Conservation (phyloP, 2,329 filamentous ascomycete genomes). For the Colletotrichum salicis region DNA sequence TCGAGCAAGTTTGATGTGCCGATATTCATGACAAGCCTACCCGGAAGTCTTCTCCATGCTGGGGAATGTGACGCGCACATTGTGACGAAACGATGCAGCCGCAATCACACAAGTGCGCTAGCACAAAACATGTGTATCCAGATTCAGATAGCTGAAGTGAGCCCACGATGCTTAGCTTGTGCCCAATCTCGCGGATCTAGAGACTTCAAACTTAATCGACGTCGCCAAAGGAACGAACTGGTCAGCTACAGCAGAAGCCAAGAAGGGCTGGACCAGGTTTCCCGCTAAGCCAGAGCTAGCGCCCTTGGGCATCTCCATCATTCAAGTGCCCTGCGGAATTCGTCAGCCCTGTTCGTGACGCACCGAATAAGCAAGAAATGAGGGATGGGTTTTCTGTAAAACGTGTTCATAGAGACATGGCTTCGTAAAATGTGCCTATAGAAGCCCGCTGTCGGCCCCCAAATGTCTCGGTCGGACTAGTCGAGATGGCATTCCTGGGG, state of each 20-base stretch:
- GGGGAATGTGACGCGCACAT: neutral
- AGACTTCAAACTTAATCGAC: neutral
- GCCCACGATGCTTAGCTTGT: neutral
- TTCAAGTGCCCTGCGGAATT: slow-evolving; percentile 15
- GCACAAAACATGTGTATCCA: neutral
- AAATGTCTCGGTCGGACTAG: neutral
- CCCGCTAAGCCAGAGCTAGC: neutral
- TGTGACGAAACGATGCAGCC: neutral
- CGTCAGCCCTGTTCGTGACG: slow-evolving; percentile 8
- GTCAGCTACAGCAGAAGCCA: neutral
- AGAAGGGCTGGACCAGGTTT: neutral
- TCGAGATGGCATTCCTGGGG: neutral
- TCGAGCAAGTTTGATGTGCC: neutral
- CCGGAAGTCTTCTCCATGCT: neutral
- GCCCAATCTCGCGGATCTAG: neutral
- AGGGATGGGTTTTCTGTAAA: neutral
- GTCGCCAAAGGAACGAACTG: neutral
- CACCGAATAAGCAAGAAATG: neutral
- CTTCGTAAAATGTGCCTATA: slow-evolving; percentile 11
- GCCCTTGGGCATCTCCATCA: neutral
- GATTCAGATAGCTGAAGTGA: neutral
- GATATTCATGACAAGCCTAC: neutral
- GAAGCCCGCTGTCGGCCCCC: neutral
- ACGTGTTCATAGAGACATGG: neutral
- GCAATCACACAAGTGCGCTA: neutral